These are phyloP conservation scores for Vitis hybrid DNA, from an alignment of 177 flowering plant species.

Conservation along the genomic window DNA sequence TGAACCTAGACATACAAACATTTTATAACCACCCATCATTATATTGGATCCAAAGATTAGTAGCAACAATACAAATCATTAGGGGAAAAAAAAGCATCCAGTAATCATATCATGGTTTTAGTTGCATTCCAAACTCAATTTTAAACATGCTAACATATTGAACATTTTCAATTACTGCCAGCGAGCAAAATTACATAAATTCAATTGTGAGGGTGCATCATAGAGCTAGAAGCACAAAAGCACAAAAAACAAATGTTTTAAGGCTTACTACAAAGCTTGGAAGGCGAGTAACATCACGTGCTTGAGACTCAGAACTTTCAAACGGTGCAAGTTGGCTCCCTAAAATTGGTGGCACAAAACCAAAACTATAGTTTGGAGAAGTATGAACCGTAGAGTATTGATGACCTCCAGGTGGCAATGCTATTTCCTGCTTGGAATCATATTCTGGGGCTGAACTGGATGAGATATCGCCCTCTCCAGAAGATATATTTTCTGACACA, in stretches of 20 bases:
- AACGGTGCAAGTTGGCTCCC: slow-evolving; percentile 58
- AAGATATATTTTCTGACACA: slow-evolving; percentile 39
- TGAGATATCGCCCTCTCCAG: slow-evolving; percentile 46
- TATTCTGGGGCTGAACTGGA: slow-evolving; percentile 39
- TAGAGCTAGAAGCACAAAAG: neutral
- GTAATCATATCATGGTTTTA: too few species aligned
- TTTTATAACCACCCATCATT: slow-evolving; percentile 1
- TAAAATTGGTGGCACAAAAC: slow-evolving; percentile 57
- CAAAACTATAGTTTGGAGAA: slow-evolving; percentile 55
- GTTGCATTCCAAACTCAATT: neutral
- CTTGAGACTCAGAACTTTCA: slow-evolving; percentile 71
- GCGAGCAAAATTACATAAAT: too few species aligned
- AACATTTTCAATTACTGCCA: too few species aligned
- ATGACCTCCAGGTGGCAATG: slow-evolving; percentile 47
- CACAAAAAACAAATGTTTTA: neutral
- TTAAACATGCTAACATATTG: neutral
- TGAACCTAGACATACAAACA: slow-evolving; percentile 46
- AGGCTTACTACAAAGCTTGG: slow-evolving; percentile 70
- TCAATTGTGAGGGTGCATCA: neutral
- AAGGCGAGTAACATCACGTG: slow-evolving; percentile 62
- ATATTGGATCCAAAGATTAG: neutral
- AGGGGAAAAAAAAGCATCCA: too few species aligned
- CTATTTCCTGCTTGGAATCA: slow-evolving; percentile 53
- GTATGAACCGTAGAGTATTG: slow-evolving; percentile 55
- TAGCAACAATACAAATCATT: neutral